phyloP scores from a whole-genome alignment of 176 grass and related monocot genomes.

The Rhipidocladum racemiflorum region DNA sequence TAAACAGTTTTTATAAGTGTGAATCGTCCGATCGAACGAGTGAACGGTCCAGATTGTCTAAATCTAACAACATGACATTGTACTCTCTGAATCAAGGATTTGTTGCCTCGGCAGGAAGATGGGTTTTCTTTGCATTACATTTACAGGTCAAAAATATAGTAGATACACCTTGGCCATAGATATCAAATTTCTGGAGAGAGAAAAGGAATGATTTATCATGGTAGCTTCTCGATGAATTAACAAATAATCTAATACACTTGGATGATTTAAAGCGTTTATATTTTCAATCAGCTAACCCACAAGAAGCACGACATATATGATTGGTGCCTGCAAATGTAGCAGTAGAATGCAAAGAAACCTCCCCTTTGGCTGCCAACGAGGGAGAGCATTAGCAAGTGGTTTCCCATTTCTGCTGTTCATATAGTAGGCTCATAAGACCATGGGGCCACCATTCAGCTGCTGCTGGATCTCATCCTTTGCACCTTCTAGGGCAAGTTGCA shows the following conservation, averaged over 20 bases:
- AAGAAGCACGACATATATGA: background rate
- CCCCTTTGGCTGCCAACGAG: background rate
- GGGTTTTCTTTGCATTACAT: background rate
- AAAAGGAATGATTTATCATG: background rate
- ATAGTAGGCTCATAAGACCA: background rate
- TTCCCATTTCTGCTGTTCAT: background rate
- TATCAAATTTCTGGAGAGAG: background rate
- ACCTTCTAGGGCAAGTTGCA: constrained; percentile 1
- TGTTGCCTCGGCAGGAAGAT: background rate
- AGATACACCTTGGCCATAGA: background rate
- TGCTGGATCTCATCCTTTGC: background rate
- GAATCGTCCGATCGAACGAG: no score
- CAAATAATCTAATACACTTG: background rate
- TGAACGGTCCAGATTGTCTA: no score
- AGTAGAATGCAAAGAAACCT: background rate
- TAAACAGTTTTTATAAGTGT: no score
- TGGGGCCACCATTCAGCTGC: background rate
- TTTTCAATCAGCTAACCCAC: background rate
- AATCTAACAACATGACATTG: no score
- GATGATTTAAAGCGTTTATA: no score
- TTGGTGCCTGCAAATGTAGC: background rate
- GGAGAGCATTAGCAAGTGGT: no score
- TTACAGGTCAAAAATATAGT: background rate
- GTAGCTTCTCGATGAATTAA: background rate
- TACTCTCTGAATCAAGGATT: background rate